Base-by-base conservation (phyloP, 805 yeast genomes). In the Cyberlindnera maritima region DNA sequence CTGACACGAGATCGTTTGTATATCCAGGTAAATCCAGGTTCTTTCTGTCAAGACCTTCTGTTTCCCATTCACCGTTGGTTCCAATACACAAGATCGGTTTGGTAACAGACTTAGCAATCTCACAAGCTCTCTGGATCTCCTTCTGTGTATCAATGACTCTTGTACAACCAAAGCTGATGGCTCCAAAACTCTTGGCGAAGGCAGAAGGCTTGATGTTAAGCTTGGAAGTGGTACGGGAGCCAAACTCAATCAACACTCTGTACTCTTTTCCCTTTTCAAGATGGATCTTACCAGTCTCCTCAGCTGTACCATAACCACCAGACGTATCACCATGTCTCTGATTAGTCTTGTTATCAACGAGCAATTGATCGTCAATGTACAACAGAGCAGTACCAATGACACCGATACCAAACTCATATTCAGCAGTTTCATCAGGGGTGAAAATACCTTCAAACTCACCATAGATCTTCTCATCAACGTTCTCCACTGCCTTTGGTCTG, bases 31-130 rank as follows among this genome's bases (percentile, higher is more conserved):
- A 64, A 35, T 71, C 70, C 77, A 81, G 71, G 57, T 66, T 50
- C n/a, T 62, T 58, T 56, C 86, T 67, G 61, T 81, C 87, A 52
- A 67, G 72, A 33, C 85, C 83, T 61, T 81, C 86, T 20, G 79
- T 63, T 60, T 81, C 86, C 77, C 80, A 80, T 41, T 79, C 84
- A 36, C 67, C 66, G 50, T 75, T 71, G 46, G 79, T 68, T 39
- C 87, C 86, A 49, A 77, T 63, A 47, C 70, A 64, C 38, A 81
- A 52, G 28, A 81, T 61, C 21, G 76, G 84, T 57, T 76, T 78
- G 54, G 81, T 85, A 14, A 65, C 79, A 2, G 57, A 35, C 52
- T 69, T 67, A 34, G 87, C 86, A 32, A 74, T 47, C 14, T 64
- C 72, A 14, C 68, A 77, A 11, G 86, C 84, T 20, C 62, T 57